A percentile compares a stretch with the other conserved stretches of the same genome.
phyloP scores from a whole-genome alignment of 2,329 filamentous ascomycete genomes.

The Aaosphaeria pasadenensis region DNA sequence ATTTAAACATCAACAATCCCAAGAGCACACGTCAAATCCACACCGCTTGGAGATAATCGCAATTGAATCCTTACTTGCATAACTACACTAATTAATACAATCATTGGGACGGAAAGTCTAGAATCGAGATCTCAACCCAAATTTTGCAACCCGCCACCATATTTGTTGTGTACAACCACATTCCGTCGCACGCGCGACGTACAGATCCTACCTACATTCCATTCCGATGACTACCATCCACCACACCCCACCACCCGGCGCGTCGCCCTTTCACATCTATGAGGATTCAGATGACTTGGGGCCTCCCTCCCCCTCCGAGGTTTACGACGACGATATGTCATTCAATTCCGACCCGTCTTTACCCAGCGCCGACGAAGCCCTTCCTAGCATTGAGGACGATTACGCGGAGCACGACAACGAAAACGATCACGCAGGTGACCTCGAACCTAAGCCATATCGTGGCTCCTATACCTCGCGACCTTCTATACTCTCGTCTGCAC shows the following conservation, averaged over 20 bases:
- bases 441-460: slow-evolving; percentile 25
- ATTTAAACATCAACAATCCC: background rate
- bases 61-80: background rate
- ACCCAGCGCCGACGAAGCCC: slow-evolving; percentile 22
- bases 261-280: slow-evolving; percentile 31
- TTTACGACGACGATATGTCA: slow-evolving; percentile 31
- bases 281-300: slow-evolving; percentile 30
- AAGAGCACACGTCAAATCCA: background rate
- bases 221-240: slow-evolving; percentile 29
- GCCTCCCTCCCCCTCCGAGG: slow-evolving; percentile 25
- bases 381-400: slow-evolving; percentile 28
- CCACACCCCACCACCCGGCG: slow-evolving; percentile 26
- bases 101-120: background rate
- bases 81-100: background rate
- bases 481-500: slow-evolving; percentile 11
- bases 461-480: slow-evolving; percentile 31
- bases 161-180: background rate
- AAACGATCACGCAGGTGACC: slow-evolving; percentile 5
- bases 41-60: background rate
- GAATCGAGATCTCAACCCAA: background rate
- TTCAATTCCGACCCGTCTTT: slow-evolving; percentile 30
- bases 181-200: background rate
- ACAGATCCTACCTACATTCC: slow-evolving; percentile 16
- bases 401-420: slow-evolving; percentile 7
- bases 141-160: background rate